Conservation (phyloP, 1,284 basidiomycete species). For the Butyriboletus appendiculatus region DNA sequence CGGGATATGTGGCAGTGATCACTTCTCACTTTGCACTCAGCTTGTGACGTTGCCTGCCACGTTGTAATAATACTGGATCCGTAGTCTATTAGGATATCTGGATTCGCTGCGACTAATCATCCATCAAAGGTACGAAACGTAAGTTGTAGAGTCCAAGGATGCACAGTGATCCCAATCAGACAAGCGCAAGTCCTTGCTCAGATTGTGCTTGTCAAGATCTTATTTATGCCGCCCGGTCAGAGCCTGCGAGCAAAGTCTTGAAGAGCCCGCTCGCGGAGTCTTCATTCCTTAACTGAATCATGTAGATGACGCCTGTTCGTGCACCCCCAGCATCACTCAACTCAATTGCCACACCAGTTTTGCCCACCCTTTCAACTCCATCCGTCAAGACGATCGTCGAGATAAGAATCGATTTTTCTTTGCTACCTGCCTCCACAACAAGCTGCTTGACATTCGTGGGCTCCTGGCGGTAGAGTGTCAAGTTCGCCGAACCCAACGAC, state of each 20-base stretch:
- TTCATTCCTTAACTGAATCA: slow-evolving; percentile 95
- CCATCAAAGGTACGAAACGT: not conserved
- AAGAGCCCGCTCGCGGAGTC: slow-evolving; percentile 84
- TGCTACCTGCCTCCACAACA: slow-evolving; percentile 89
- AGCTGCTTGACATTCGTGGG: slow-evolving; percentile 94
- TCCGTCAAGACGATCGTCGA: slow-evolving; percentile 96
- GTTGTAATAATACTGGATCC: slow-evolving; percentile 8
- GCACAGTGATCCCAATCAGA: slow-evolving; percentile 1
- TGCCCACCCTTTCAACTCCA: slow-evolving; percentile 96
- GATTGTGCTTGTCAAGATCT: not conserved
- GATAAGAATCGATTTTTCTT: slow-evolving; percentile 77
- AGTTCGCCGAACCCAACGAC: slow-evolving; percentile 83
- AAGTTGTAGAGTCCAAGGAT: not conserved
- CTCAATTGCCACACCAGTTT: slow-evolving; percentile 97
- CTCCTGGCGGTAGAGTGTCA: slow-evolving; percentile 84
- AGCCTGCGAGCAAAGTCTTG: slow-evolving; percentile 85
- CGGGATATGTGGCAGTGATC: slow-evolving; percentile 85
- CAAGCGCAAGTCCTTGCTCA: not conserved
- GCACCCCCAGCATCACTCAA: slow-evolving; percentile 82
- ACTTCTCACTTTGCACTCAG: slow-evolving; percentile 74
- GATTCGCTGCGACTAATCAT: not conserved
- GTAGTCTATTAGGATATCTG: slow-evolving; percentile 14
- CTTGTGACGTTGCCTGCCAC: slow-evolving; percentile 26
- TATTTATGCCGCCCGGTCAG: slow-evolving; percentile 54
- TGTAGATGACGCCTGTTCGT: slow-evolving; percentile 96